Percentiles rank a stretch among this genome's conserved stretches.
phyloP scores from a whole-genome alignment of 176 grass and related monocot species.

The Hordeum marinum region DNA sequence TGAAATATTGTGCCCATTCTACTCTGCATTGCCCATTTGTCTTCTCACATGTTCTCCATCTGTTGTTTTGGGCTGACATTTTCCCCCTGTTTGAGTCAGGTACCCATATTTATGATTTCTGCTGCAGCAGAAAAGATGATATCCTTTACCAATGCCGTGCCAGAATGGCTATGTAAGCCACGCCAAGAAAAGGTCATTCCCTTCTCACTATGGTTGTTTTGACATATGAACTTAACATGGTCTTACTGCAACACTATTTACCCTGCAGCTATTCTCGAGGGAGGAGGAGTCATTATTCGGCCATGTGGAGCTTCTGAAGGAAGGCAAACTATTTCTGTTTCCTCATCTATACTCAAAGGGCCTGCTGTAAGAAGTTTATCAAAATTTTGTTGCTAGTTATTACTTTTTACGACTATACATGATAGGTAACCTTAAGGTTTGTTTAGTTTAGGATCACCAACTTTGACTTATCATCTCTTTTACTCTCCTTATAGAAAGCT shows the following conservation, averaged over 20 bases:
- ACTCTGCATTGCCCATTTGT: not conserved
- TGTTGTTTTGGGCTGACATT: not conserved
- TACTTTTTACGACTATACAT: not conserved
- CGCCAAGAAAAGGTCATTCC: conserved; percentile 82
- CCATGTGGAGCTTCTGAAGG: conserved; percentile 72
- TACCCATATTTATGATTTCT: conserved; percentile 88
- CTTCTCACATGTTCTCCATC: not conserved
- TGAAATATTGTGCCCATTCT: conserved; percentile 1
- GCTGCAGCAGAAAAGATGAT: conserved; percentile 59
- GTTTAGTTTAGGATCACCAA: not conserved
- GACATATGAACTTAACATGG: not conserved
- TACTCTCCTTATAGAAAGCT: not conserved
- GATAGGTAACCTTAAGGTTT: conserved; percentile 11
- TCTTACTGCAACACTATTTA: conserved; percentile 15
- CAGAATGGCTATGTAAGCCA: conserved; percentile 91
- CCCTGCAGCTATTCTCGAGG: conserved; percentile 60
- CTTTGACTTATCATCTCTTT: not conserved
- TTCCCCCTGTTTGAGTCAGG: conserved; percentile 28
- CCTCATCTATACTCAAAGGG: conserved; percentile 60
- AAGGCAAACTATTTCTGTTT: conserved; percentile 53
- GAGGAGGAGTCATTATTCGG: conserved; percentile 63
- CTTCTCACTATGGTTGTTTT: conserved; percentile 16
- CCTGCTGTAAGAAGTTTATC: conserved; percentile 58
- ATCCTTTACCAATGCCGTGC: conserved; percentile 58
- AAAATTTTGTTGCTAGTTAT: not conserved